Base-by-base conservation (phyloP, 2,329 filamentous ascomycete species). In the Trichoderma atrobrunneum region DNA sequence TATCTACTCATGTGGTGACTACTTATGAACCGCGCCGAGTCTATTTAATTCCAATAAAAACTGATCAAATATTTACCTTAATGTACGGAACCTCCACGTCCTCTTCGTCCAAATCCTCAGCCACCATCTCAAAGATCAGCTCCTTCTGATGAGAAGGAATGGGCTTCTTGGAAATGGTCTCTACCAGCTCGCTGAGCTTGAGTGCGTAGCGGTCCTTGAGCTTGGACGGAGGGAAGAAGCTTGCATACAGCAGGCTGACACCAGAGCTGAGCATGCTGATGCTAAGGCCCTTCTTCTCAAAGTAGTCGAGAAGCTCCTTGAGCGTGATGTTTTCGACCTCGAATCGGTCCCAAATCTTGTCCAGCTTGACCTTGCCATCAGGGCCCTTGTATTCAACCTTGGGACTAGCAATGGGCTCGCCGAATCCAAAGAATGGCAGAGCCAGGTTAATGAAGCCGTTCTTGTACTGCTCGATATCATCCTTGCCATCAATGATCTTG, bases 331-430 rank as follows among this genome's bases (percentile, higher is more conserved):
- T 90, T 18, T 92, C 88, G 43, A 97, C 87, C 85, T 98, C 95
- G 78, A 98, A 98, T 51, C 96, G 92, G 82, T 98, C 96, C 96
- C 96, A 99, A 70, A 99, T 92, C 86, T 97, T 97, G 86, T 99
- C 96, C 77, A 99, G 90, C 28, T 87, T 90, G 21, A 97, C 93
- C 77, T 92, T 92, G 78, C 92, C 93, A 56, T 93, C 84, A 67
- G 91, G 91, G 26, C 94, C 92, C 79, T 90, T 85, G 84, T 98
- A 99, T 78, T 90, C 93, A 75, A 95, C 93, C 88, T 98, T 98
- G 34, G 95, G 94, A 77, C 94, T 97, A 6, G 91, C 91, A 77
- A 99, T 97, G 3, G 96, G 96, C 84, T 99, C 96, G 79, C 94
- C 97, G 88, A 99, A 99, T 51, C 95, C 95, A 77, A 99, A 97